These are phyloP conservation scores for Camptophora hylomeconis DNA, from an alignment of 2,329 filamentous ascomycete genomes.

Conservation along the genomic window DNA sequence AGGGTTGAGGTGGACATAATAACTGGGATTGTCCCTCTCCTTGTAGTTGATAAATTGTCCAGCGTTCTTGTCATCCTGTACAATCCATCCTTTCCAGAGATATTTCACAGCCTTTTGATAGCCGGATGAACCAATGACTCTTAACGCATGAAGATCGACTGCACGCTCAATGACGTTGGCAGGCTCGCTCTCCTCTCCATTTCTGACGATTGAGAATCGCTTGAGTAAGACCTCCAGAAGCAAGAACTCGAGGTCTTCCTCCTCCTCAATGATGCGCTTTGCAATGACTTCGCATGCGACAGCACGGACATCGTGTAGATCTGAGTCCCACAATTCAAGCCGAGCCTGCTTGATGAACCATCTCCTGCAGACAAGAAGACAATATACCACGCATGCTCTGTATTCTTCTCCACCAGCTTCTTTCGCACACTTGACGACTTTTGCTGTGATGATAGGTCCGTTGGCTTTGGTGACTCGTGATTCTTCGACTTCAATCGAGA, in stretches of 20 bases:
- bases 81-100: slow-evolving; percentile 89
- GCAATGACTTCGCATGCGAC: slow-evolving; percentile 83
- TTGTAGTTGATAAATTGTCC: slow-evolving; percentile 82
- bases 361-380: slow-evolving; percentile 58
- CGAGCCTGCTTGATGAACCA: slow-evolving; percentile 71
- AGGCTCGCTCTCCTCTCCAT: slow-evolving; percentile 58
- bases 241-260: slow-evolving; percentile 67
- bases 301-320: slow-evolving; percentile 66
- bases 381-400: slow-evolving; percentile 69
- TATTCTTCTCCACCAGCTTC: slow-evolving; percentile 68
- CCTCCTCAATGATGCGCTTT: slow-evolving; percentile 71
- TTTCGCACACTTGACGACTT: slow-evolving; percentile 67
- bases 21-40: slow-evolving; percentile 63
- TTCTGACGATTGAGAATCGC: slow-evolving; percentile 68
- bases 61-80: slow-evolving; percentile 88
- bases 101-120: slow-evolving; percentile 93
- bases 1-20: slow-evolving; percentile 75
- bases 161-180: slow-evolving; percentile 87
- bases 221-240: slow-evolving; percentile 73
- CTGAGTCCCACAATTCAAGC: slow-evolving; percentile 83
- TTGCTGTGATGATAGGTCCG: slow-evolving; percentile 68
- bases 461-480: slow-evolving; percentile 63
- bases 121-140: slow-evolving; percentile 78
- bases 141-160: slow-evolving; percentile 79
- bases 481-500: slow-evolving; percentile 81